Evolutionary conservation across 768 basidiomycete species (phyloP).

Genomic region (Termitomyces sp.): DNA sequence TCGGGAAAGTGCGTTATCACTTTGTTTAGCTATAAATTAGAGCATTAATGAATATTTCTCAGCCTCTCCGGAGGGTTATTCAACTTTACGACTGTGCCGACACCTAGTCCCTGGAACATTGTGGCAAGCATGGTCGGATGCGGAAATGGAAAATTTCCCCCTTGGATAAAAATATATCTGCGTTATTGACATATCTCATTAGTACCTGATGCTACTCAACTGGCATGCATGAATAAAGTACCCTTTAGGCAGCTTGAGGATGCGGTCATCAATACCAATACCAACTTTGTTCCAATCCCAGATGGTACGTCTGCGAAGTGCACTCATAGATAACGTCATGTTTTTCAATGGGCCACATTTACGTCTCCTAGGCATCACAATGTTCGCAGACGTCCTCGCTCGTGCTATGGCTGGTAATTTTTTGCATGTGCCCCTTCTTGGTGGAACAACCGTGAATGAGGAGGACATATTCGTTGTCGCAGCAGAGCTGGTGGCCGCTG

Average conservation of each 20-base stretch:
- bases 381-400: too few relatives aligned
- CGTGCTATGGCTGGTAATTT: too few relatives aligned
- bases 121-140: constrained; percentile 27
- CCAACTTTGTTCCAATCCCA: constrained; percentile 19
- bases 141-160: constrained; percentile 19
- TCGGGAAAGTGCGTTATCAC: constrained; percentile 25
- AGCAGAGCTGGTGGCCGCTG: too few relatives aligned
- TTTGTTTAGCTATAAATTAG: background rate
- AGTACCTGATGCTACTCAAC: constrained; percentile 22
- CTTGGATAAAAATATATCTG: background rate
- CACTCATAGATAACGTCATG: too few relatives aligned
- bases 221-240: constrained; percentile 30
- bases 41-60: background rate
- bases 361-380: too few relatives aligned
- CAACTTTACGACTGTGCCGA: constrained; percentile 8
- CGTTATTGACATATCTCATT: background rate
- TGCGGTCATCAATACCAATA: constrained; percentile 17
- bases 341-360: too few relatives aligned
- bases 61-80: constrained; percentile 6
- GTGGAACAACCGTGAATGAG: too few relatives aligned
- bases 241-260: constrained; percentile 24
- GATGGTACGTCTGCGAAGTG: constrained; percentile 22
- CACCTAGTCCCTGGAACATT: constrained; percentile 23
- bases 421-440: too few relatives aligned
- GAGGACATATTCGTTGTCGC: too few relatives aligned